phyloP scores from a whole-genome alignment of 2,329 filamentous ascomycete genomes.

The Truncatella angustata region DNA sequence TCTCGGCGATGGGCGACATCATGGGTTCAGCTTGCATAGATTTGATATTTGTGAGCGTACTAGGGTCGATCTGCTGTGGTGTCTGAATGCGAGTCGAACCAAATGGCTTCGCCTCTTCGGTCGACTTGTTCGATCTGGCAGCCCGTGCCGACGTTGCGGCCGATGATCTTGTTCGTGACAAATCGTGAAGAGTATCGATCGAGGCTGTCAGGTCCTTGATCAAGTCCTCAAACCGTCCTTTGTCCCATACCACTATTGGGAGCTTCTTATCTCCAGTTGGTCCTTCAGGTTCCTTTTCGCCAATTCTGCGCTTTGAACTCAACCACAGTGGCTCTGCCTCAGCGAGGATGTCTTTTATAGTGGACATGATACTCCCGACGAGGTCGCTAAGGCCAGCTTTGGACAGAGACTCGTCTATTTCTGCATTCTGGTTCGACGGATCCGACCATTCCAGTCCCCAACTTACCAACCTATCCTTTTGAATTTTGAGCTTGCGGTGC shows the following conservation, averaged over 20 bases:
- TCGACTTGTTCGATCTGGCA: conserved; percentile 35
- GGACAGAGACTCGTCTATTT: conserved; percentile 70
- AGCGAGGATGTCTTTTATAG: conserved; percentile 76
- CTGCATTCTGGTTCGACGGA: conserved; percentile 58
- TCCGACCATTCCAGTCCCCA: conserved; percentile 85
- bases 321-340: conserved; percentile 73
- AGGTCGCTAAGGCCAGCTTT: conserved; percentile 74
- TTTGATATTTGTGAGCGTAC: conserved; percentile 47
- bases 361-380: conserved; percentile 75
- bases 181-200: conserved; percentile 76
- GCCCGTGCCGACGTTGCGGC: conserved; percentile 32
- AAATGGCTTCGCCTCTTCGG: conserved; percentile 50
- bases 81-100: conserved; percentile 61
- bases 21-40: conserved; percentile 38
- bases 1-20: conserved; percentile 29
- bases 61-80: conserved; percentile 58
- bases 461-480: conserved; percentile 74
- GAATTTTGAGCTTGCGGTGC: conserved; percentile 75
- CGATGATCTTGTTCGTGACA: conserved; percentile 64
- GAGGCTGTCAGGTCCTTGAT: conserved; percentile 72
- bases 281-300: conserved; percentile 36
- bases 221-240: conserved; percentile 71
- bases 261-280: conserved; percentile 48
- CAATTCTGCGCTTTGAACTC: conserved; percentile 49
- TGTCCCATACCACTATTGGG: conserved; percentile 63